These are phyloP conservation scores for Geotrichum citri-aurantii DNA, from an alignment of 1,139 yeast species.

Conservation along the genomic window DNA sequence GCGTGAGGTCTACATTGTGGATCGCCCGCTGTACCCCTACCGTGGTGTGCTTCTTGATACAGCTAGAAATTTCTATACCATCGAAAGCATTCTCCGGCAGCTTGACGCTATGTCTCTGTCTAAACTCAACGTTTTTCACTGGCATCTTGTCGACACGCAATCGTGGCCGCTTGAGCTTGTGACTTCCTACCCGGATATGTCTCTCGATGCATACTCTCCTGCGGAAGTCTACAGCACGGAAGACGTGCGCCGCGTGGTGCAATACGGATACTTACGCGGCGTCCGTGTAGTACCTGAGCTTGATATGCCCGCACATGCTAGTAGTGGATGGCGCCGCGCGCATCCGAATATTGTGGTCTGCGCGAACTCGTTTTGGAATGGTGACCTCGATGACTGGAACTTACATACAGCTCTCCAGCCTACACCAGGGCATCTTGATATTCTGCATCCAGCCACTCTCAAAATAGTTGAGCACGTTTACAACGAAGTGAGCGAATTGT, in stretches of 20 bases:
- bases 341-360: constrained; percentile 40
- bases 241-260: constrained; percentile 37
- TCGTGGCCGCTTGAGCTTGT: constrained; percentile 44
- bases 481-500: constrained; percentile 38
- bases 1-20: constrained; percentile 38
- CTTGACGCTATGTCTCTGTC: constrained; percentile 43
- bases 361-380: constrained; percentile 37
- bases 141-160: constrained; percentile 45
- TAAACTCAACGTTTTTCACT: constrained; percentile 44
- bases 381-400: constrained; percentile 30
- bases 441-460: constrained; percentile 38
- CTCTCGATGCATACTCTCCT: constrained; percentile 41
- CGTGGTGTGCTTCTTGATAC: constrained; percentile 46
- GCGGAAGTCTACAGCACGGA: constrained; percentile 37
- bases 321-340: constrained; percentile 43
- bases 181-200: constrained; percentile 40
- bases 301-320: constrained; percentile 47
- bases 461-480: constrained; percentile 39
- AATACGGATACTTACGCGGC: constrained; percentile 41
- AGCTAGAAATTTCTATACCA: constrained; percentile 40
- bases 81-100: constrained; percentile 37
- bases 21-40: constrained; percentile 42
- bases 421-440: constrained; percentile 45
- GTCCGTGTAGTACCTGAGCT: constrained; percentile 46
- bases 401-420: constrained; percentile 42